These are phyloP conservation scores for Lunasporangiospora selenospora DNA, from an alignment of 192 early-diverging fungal species.

Conservation along the genomic window DNA sequence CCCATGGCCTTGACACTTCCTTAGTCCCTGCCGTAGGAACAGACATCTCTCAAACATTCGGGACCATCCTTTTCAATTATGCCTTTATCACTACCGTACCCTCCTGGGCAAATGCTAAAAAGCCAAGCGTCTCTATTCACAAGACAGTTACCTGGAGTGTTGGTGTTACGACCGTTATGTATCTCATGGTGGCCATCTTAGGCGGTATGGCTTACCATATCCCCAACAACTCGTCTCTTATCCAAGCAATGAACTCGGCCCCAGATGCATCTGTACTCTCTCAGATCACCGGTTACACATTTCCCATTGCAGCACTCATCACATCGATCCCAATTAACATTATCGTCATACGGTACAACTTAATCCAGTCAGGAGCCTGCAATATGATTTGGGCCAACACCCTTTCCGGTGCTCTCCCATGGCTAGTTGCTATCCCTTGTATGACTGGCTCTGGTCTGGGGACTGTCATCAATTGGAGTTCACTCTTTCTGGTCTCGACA, in stretches of 20 bases:
- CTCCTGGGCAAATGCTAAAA: constrained; percentile 69
- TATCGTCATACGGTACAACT: constrained; percentile 72
- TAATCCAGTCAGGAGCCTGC: constrained; percentile 63
- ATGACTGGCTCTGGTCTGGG: constrained; percentile 68
- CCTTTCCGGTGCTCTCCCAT: constrained; percentile 63
- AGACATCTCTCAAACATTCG: constrained; percentile 60
- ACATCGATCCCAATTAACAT: constrained; percentile 77
- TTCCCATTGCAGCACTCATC: constrained; percentile 61
- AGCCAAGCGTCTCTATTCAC: constrained; percentile 63
- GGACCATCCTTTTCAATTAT: constrained; percentile 75
- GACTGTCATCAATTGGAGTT: constrained; percentile 69
- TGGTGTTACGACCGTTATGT: constrained; percentile 57
- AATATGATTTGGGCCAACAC: constrained; percentile 30
- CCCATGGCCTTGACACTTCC: constrained; percentile 52
- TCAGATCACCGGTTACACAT: constrained; percentile 55
- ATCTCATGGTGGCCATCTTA: constrained; percentile 55
- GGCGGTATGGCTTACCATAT: constrained; percentile 61
- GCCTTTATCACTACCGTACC: constrained; percentile 73
- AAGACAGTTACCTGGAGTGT: constrained; percentile 64
- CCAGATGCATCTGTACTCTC: constrained; percentile 35
- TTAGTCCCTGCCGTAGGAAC: constrained; percentile 60
- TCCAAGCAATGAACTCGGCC: constrained; percentile 44
- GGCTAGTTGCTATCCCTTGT: constrained; percentile 68
- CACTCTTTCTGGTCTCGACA: constrained; percentile 67
- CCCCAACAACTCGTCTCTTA: constrained; percentile 41